Percentiles rank a stretch among this genome's conserved stretches.
Conservation (phyloP, 2,329 filamentous ascomycete species). For the Fusarium tanahbumbuense region DNA sequence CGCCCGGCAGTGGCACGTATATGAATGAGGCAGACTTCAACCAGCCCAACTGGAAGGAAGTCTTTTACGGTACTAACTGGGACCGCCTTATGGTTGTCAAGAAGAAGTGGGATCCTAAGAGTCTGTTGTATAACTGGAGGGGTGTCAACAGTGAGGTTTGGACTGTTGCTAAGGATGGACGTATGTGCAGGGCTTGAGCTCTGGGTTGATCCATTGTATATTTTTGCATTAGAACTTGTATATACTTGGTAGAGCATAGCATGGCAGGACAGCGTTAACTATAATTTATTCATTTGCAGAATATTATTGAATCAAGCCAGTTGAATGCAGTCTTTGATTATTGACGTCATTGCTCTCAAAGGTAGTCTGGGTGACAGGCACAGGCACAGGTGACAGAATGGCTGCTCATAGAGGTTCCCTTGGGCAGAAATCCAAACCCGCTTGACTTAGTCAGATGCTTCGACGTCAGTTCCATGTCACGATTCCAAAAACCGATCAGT, state of each 20-base stretch:
- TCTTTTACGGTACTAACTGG: constrained; percentile 63
- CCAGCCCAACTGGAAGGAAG: constrained; percentile 56
- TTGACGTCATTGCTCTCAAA: background rate
- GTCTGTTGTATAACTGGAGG: constrained; percentile 60
- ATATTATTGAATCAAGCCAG: background rate
- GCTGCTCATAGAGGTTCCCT: no score
- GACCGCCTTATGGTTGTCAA: constrained; percentile 58
- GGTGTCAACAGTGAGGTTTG: constrained; percentile 65
- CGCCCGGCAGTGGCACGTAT: constrained; percentile 58
- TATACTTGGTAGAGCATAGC: background rate
- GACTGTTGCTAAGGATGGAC: constrained; percentile 40
- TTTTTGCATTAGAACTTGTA: background rate
- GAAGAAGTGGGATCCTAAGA: constrained; percentile 60
- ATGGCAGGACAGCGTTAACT: background rate
- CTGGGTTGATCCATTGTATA: background rate
- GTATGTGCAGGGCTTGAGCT: constrained; percentile 41
- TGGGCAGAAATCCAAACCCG: no score
- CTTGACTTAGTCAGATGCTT: background rate
- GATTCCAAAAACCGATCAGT: background rate
- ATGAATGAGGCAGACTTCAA: constrained; percentile 65
- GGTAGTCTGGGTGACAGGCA: background rate
- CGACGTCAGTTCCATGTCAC: background rate
- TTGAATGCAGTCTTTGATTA: background rate
- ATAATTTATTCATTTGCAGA: background rate
- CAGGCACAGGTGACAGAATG: no score